These are phyloP conservation scores for Penicillium malachiteum DNA, from an alignment of 495 filamentous ascomycete species.

Conservation along the genomic window DNA sequence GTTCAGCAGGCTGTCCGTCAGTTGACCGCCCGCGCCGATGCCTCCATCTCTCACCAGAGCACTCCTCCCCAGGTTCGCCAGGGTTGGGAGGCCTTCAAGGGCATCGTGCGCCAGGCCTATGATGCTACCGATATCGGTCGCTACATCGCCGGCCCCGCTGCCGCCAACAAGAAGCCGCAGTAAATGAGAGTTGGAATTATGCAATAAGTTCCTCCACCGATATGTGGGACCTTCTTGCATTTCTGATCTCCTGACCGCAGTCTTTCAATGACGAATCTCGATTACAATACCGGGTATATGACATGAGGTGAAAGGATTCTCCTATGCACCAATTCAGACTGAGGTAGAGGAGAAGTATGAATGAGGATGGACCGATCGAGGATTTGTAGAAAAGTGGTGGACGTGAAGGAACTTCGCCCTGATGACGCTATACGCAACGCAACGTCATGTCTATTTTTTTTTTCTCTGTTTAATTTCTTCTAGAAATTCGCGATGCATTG, in stretches of 20 bases:
- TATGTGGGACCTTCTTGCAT: neutral
- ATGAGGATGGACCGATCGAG: conserved; percentile 4
- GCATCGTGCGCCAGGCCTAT: conserved; percentile 64
- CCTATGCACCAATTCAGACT: neutral
- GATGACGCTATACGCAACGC: conserved; percentile 33
- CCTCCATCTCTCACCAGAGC: conserved; percentile 77
- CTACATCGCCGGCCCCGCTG: conserved; percentile 57
- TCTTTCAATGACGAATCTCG: neutral
- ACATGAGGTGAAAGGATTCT: neutral
- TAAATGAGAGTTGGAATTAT: conserved; percentile 24
- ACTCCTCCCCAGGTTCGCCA: conserved; percentile 81
- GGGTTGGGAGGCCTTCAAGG: conserved; percentile 82
- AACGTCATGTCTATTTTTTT: conserved; percentile 20
- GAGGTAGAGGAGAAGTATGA: neutral
- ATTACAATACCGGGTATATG: neutral
- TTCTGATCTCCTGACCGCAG: neutral
- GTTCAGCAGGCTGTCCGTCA: conserved; percentile 77
- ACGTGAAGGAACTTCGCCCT: conserved; percentile 19
- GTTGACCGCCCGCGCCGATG: conserved; percentile 73
- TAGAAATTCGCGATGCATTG: conserved; percentile 25
- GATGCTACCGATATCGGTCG: conserved; percentile 74
- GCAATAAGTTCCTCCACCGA: neutral
- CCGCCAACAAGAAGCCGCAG: conserved; percentile 57
- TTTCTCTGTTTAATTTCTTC: conserved; percentile 11
- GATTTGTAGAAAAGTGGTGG: conserved; percentile 30